These are phyloP conservation scores for Vitis hybrid DNA, from an alignment of 177 flowering plant genomes.

Conservation along the genomic window DNA sequence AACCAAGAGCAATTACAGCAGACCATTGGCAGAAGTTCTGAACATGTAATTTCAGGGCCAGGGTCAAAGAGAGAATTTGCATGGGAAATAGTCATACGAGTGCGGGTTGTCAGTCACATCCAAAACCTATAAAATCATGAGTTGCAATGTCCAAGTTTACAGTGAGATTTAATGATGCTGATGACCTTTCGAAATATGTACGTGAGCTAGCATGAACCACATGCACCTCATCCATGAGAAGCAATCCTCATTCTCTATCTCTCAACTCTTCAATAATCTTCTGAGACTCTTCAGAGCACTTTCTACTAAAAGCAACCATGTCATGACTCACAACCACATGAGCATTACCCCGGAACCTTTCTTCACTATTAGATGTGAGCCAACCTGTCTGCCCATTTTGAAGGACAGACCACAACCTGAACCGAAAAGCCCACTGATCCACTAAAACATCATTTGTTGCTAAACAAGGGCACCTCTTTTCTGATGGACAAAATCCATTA, in stretches of 20 bases:
- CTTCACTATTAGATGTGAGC: constrained; percentile 98
- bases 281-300: constrained; percentile 97
- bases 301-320: constrained; percentile 99
- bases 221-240: constrained; percentile 99
- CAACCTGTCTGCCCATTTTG: constrained; percentile 90
- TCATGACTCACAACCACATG: constrained; percentile 99
- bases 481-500: no score
- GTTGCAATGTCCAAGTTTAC: constrained; percentile 66
- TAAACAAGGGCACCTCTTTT: constrained; percentile 93
- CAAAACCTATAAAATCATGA: no score
- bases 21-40: no score
- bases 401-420: constrained; percentile 89
- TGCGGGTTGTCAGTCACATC: no score
- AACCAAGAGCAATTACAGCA: no score
- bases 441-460: constrained; percentile 99
- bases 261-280: constrained; percentile 97
- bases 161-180: constrained; percentile 87
- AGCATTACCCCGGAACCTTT: constrained; percentile 92
- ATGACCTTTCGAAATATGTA: constrained; percentile 95
- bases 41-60: no score
- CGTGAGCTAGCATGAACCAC: constrained; percentile 75
- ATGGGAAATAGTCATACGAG: no score
- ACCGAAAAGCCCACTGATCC: constrained; percentile 99
- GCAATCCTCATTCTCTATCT: constrained; percentile 98
- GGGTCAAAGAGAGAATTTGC: no score